These are phyloP conservation scores for Candida tallmaniae DNA, from an alignment of 805 yeast species.

Conservation along the genomic window DNA sequence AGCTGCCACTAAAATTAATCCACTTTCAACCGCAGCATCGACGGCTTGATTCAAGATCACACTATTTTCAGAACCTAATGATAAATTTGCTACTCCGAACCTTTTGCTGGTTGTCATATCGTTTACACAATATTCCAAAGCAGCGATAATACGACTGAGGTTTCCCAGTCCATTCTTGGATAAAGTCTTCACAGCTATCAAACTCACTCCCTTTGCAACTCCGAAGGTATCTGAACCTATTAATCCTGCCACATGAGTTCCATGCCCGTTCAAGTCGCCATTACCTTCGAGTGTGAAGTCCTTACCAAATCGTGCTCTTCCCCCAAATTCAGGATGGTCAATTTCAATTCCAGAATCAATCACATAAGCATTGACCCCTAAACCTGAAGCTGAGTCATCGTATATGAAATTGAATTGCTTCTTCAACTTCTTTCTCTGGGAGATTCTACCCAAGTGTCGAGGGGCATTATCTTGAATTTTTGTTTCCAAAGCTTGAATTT, in stretches of 20 bases:
- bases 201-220: constrained; percentile 48
- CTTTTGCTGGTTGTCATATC: constrained; percentile 37
- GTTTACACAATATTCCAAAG: constrained; percentile 63
- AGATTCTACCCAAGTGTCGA: constrained; percentile 61
- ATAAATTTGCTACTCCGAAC: constrained; percentile 68
- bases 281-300: constrained; percentile 58
- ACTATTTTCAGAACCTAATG: constrained; percentile 73
- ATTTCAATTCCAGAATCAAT: constrained; percentile 76
- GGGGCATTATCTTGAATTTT: constrained; percentile 47
- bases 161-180: constrained; percentile 67
- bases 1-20: constrained; percentile 70
- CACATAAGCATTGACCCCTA: constrained; percentile 67
- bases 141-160: constrained; percentile 58
- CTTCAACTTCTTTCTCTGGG: constrained; percentile 38
- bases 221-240: constrained; percentile 50
- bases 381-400: constrained; percentile 46
- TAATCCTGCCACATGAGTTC: constrained; percentile 54
- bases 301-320: constrained; percentile 54
- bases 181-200: constrained; percentile 74
- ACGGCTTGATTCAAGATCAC: constrained; percentile 69
- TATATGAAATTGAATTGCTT: constrained; percentile 41
- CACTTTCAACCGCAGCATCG: constrained; percentile 67
- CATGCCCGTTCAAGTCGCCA: constrained; percentile 55
- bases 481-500: constrained; percentile 51
- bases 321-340: constrained; percentile 60